Evolutionary conservation across 371 early-diverging fungal species (phyloP).

Genomic region (Mucor lusitanicus): DNA sequence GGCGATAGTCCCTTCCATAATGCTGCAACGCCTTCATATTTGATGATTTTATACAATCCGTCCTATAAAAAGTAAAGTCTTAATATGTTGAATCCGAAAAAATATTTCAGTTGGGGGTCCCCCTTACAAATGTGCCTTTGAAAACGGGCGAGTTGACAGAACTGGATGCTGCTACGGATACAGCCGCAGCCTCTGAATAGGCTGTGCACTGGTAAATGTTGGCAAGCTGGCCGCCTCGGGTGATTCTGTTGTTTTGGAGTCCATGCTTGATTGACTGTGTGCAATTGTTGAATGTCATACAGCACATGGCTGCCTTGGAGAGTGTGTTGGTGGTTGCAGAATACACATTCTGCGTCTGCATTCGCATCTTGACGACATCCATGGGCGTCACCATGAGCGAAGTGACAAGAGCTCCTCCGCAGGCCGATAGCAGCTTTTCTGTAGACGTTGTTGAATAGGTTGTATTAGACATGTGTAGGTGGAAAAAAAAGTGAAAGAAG

Average conservation of each 20-base stretch:
- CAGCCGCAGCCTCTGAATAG: background rate
- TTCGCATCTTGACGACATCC: conserved; percentile 91
- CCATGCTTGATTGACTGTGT: conserved; percentile 23
- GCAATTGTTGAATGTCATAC: conserved; percentile 16
- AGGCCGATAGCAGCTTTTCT: conserved; percentile 73
- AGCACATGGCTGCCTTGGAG: conserved; percentile 11
- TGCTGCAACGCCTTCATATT: conserved; percentile 74
- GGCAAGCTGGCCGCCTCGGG: conserved; percentile 13
- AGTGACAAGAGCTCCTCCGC: conserved; percentile 74
- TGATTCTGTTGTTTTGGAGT: conserved; percentile 9
- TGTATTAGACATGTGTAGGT: background rate
- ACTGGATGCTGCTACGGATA: background rate
- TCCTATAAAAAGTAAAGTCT: conserved; percentile 47
- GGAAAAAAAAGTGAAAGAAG: background rate
- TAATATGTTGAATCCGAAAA: background rate
- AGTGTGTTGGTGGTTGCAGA: background rate
- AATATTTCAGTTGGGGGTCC: background rate
- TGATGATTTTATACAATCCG: conserved; percentile 77
- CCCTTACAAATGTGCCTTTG: conserved; percentile 37
- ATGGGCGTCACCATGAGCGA: conserved; percentile 82
- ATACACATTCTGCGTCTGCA: conserved; percentile 69
- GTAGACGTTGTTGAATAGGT: conserved; percentile 17
- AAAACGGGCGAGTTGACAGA: conserved; percentile 7
- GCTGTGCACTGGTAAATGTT: conserved; percentile 33
- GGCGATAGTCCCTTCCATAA: conserved; percentile 92